phyloP scores from a whole-genome alignment of 768 basidiomycete species.

The Suillus luteus region DNA sequence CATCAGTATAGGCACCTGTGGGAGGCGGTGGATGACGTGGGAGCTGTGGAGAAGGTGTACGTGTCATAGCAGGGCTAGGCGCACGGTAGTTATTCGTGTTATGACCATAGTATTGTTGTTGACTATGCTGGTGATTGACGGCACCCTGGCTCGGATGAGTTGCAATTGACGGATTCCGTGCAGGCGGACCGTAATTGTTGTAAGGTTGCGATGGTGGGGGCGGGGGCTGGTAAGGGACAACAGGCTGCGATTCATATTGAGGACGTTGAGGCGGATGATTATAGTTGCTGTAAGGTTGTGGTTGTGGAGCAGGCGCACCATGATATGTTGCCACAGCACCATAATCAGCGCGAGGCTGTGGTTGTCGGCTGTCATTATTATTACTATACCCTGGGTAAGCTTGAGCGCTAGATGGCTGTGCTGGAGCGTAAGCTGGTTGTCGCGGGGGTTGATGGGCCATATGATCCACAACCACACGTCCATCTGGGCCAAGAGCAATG shows the following conservation, averaged over 20 bases:
- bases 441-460: conserved; percentile 55
- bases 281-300: conserved; percentile 20
- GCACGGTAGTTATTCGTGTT: conserved; percentile 38
- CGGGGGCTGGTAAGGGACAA: conserved; percentile 21
- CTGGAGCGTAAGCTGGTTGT: conserved; percentile 16
- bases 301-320: conserved; percentile 1
- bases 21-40: conserved; percentile 45
- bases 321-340: conserved; percentile 18
- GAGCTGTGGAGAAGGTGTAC: conserved; percentile 55
- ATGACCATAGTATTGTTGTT: conserved; percentile 25
- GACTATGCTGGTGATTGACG: conserved; percentile 34
- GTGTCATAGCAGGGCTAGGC: conserved; percentile 43
- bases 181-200: conserved; percentile 11
- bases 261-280: conserved; percentile 23
- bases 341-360: conserved; percentile 32
- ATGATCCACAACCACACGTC: conserved; percentile 78
- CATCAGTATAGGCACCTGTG: conserved; percentile 81
- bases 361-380: conserved; percentile 33
- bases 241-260: conserved; percentile 22
- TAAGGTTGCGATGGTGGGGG: conserved; percentile 17
- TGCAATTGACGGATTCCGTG: conserved; percentile 12
- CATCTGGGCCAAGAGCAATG: conserved; percentile 78
- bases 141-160: conserved; percentile 19
- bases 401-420: conserved; percentile 16
- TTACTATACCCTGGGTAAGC: conserved; percentile 24